These are phyloP conservation scores for Apophysomyces sp. DNA, from an alignment of 371 early-diverging fungal species.

Conservation along the genomic window DNA sequence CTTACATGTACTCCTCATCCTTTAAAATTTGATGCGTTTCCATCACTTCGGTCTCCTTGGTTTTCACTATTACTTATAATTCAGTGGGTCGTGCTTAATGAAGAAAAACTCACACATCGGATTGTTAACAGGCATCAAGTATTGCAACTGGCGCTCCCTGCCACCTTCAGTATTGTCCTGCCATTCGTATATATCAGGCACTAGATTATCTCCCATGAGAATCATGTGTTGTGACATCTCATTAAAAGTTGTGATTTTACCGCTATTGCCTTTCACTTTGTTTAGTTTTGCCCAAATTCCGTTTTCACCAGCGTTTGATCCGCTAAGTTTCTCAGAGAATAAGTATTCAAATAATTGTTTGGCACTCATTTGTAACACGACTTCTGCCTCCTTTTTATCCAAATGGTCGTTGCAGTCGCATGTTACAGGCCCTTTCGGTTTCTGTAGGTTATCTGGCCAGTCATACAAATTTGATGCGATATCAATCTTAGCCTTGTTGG, in stretches of 20 bases:
- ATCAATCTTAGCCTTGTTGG: background rate
- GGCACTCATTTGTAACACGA: constrained; percentile 48
- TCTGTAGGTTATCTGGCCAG: constrained; percentile 13
- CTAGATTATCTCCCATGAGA: background rate
- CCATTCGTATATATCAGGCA: constrained; percentile 24
- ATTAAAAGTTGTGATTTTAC: constrained; percentile 14
- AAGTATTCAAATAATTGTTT: constrained; percentile 55
- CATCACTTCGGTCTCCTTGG: constrained; percentile 54
- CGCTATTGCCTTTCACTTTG: constrained; percentile 31
- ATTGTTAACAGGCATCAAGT: constrained; percentile 56
- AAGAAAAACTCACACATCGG: constrained; percentile 41
- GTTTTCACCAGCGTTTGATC: constrained; percentile 5
- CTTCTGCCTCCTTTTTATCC: constrained; percentile 57
- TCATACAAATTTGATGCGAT: background rate
- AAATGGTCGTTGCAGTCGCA: constrained; percentile 70
- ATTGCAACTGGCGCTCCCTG: constrained; percentile 41
- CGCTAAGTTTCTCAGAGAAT: constrained; percentile 43
- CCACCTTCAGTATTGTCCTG: constrained; percentile 11
- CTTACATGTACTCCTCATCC: constrained; percentile 34
- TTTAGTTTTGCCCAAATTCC: constrained; percentile 50
- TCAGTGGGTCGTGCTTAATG: background rate
- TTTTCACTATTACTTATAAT: constrained; percentile 31
- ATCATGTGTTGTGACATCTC: background rate
- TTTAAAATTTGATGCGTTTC: constrained; percentile 47
- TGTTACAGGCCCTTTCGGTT: constrained; percentile 44